Evolutionary conservation across 805 yeast genomes (phyloP).

Genomic region (Candida nemodendra): DNA sequence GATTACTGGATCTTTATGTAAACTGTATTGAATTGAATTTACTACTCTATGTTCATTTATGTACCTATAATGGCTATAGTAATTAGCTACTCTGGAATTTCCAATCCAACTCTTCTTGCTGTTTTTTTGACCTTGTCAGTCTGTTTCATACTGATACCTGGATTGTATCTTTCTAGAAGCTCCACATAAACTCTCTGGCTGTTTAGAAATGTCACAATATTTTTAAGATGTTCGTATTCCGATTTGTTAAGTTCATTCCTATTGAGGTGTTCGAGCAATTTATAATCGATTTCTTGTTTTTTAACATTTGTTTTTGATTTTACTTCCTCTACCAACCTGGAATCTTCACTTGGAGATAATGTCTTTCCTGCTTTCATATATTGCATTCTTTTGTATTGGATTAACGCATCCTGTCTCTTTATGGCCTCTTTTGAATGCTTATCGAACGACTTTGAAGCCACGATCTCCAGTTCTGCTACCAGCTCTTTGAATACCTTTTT

Average conservation of each 20-base stretch:
- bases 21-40: neutral
- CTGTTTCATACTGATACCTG: conserved; percentile 75
- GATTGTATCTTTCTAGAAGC: conserved; percentile 81
- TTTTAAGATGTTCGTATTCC: conserved; percentile 45
- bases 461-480: conserved; percentile 39
- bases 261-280: conserved; percentile 28
- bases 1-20: too few relatives aligned
- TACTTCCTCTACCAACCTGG: conserved; percentile 36
- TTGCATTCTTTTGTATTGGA: conserved; percentile 49
- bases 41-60: neutral
- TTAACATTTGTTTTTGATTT: conserved; percentile 30
- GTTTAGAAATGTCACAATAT: conserved; percentile 59
- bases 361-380: conserved; percentile 38
- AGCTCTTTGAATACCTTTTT: conserved; percentile 30
- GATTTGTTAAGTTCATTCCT: conserved; percentile 21
- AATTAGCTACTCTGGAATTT: conserved; percentile 46
- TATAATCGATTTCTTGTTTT: conserved; percentile 27
- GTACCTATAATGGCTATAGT: conserved; percentile 3
- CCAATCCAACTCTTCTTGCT: conserved; percentile 87
- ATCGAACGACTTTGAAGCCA: conserved; percentile 36
- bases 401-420: conserved; percentile 44
- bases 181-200: conserved; percentile 78
- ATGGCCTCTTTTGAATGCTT: conserved; percentile 39
- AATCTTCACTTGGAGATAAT: conserved; percentile 31
- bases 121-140: conserved; percentile 75